Percentiles rank a stretch among this genome's conserved stretches.
Conservation (phyloP, 139 green algal species). For the Tetraselmis chui region DNA sequence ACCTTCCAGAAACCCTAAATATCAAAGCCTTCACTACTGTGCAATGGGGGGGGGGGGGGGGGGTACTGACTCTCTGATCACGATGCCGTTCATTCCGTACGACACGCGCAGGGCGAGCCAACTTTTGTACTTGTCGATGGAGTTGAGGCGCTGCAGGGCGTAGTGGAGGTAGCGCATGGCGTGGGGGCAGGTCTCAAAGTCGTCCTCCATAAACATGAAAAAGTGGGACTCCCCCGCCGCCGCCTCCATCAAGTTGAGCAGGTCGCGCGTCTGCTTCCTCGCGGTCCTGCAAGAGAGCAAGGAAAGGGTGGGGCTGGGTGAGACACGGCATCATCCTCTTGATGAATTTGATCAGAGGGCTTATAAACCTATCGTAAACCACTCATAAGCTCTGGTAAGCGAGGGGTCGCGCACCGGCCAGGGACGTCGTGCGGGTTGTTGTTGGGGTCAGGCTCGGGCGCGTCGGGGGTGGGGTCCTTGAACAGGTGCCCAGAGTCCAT, state of each 20-base stretch:
- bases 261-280: slow-evolving; percentile 29
- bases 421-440: background rate
- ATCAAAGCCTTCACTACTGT: too few relatives aligned
- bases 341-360: too few relatives aligned
- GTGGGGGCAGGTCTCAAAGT: slow-evolving; percentile 15
- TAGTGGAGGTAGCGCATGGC: slow-evolving; percentile 20
- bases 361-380: too few relatives aligned
- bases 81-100: slow-evolving; percentile 40
- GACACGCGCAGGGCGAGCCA: slow-evolving; percentile 28
- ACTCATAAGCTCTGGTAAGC: background rate
- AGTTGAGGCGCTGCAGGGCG: slow-evolving; percentile 15
- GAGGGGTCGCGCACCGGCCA: background rate
- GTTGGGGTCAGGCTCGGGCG: background rate
- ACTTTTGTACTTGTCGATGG: background rate
- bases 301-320: too few relatives aligned
- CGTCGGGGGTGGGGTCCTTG: background rate
- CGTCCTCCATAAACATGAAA: slow-evolving; percentile 43
- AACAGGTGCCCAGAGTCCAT: background rate
- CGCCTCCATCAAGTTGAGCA: slow-evolving; percentile 25
- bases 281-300: slow-evolving; percentile 25
- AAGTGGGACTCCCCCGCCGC: slow-evolving; percentile 13
- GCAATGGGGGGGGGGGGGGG: too few relatives aligned
- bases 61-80: slow-evolving; percentile 8
- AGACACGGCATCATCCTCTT: too few relatives aligned
- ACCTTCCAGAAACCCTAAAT: background rate